These are phyloP conservation scores for Apium graveolens DNA, from an alignment of 129 eudicot species.

Conservation along the genomic window DNA sequence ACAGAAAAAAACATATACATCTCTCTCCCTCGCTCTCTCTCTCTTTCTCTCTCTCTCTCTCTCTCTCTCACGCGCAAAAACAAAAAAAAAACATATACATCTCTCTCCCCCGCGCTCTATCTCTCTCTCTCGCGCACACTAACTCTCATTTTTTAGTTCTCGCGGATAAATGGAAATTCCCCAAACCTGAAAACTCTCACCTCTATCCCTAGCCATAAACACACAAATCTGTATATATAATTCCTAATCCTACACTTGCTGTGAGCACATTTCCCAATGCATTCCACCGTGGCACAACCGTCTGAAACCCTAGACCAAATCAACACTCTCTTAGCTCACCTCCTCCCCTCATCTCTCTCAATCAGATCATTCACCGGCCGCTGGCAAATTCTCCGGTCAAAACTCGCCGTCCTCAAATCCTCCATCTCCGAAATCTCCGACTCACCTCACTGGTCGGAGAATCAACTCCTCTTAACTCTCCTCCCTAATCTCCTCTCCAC, in stretches of 20 bases:
- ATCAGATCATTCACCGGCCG: conserved; percentile 57
- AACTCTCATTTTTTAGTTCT: too few species aligned
- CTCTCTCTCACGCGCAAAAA: not conserved
- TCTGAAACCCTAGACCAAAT: conserved; percentile 44
- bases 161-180: not conserved
- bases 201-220: not conserved
- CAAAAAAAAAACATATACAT: too few species aligned
- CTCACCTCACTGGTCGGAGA: conserved; percentile 66
- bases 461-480: conserved; percentile 43
- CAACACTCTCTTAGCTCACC: conserved; percentile 28
- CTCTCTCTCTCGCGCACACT: too few species aligned
- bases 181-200: not conserved
- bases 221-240: not conserved
- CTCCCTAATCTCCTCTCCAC: conserved; percentile 56
- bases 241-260: too few species aligned
- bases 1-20: not conserved
- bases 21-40: too few species aligned
- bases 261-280: conserved; percentile 25
- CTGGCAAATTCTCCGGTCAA: conserved; percentile 58
- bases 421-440: conserved; percentile 50
- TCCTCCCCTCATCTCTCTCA: conserved; percentile 55
- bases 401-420: conserved; percentile 53
- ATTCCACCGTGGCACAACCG: conserved; percentile 30
- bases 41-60: not conserved
- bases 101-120: too few species aligned